Base-by-base conservation (phyloP, 1,284 basidiomycete species). In the Heimioporus retisporus region DNA sequence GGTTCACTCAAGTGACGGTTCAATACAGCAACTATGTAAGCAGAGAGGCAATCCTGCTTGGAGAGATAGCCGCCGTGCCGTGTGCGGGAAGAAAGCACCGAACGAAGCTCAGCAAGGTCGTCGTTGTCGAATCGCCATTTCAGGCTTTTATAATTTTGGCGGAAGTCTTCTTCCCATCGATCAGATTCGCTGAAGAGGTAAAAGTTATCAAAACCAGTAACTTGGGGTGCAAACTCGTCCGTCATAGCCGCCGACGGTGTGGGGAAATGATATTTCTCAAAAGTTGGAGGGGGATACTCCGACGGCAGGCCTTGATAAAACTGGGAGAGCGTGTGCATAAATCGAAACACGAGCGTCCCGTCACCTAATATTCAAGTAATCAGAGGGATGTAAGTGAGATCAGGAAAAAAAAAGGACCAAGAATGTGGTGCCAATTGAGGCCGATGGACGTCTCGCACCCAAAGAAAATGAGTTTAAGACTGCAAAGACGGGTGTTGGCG, bases 391-490 rank as follows among this genome's bases (percentile, higher is more conserved):
- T 10, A 13, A 19, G 46, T 13, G 13, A 35, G 21, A 35, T n/a
- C 25, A 48, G 23, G 18, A 35, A 35, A 48, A 35, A 25, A 48
- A 40, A 13, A n/a, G 31, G 59, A 74, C 68, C 70, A 40, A 73
- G 64, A 16, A 57, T 69, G 61, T 81, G 80, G 61, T 81, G 73
- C 80, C 79, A 81, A 15, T 75, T 72, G n/a, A 81, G 65, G n/a
- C 78, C 81, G 25, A 81, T 69, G 19, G 68, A 70, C 0, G 78
- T 80, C 63, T 75, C 69, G 0, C 63, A 35, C 11, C 56, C 60
- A 8, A 73, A 66, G 10, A 78, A 50, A 2, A 75, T 75, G 44
- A 80, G 51, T 55, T 79, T 79, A 51, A 81, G 51, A 44, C 71
- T 66, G 35, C 81, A 65, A 18, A 81, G 69, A 11, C 76, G 68